Evolutionary conservation across 2,329 filamentous ascomycete species (phyloP), one percentile per base, ranked within the genome.

Genomic region (Calonectria pseudoreteaudii): DNA sequence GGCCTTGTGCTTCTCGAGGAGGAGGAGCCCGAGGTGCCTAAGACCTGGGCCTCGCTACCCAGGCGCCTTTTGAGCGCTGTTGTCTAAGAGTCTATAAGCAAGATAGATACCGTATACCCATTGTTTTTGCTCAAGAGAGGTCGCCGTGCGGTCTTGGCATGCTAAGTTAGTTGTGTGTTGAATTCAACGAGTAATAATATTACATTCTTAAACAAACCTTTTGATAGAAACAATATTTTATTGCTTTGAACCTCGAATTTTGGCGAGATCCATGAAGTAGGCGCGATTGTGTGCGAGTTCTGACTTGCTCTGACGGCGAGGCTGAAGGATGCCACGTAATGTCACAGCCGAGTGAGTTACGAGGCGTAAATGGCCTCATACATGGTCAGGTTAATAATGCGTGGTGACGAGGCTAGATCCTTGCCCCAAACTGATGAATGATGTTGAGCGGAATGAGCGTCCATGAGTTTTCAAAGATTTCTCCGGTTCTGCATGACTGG

Each of bases 1-100:
- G 96, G 96, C 82, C 86, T 98, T 50, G 91, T 92, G 13, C 90
- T 94, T 74, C 85, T 98, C 49, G 88, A 97, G 58, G 92, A 93
- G 68, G 93, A 97, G 84, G 96, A 98, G 87, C 86, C 88, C 49
- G 93, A 93, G 66, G 95, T 98, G 86, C 87, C 89, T 80, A 90
- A 89, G 41, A 83, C 84, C 11, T 96, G 94, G 94, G 93, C 94
- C 0, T 64, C 66, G 34, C 49, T 77, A 38, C 79, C 79, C 23
- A 78, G 56, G 76, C 79, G 60, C 71, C 23, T 79, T n/a, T 18
- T 81, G 65, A 73, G 69, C 31, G 68, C 74, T 50, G 62, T 80
- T 69, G 58, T 81, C 71, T 81, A 77, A 79, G 66, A 20, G n/a
- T 23, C 56, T 66, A 31, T 38, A 62, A 58, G 56, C 70, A 75